Conservation (phyloP, 2,329 filamentous ascomycete genomes). For the Raffaelea albimanens region DNA sequence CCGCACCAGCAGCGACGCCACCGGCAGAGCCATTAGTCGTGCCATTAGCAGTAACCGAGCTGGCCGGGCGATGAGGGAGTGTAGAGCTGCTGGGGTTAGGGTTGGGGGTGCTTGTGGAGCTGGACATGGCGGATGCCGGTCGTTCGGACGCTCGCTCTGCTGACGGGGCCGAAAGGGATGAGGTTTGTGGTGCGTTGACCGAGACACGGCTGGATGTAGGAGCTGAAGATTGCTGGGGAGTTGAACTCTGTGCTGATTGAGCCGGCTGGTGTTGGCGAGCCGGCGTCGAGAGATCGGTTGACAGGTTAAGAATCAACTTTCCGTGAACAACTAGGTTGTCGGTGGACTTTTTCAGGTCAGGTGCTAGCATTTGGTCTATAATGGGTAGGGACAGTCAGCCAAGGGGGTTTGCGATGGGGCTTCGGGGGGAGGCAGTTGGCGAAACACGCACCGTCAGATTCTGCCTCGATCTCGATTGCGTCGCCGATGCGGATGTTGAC, state of each 20-base stretch:
- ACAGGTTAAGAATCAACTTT: constrained; percentile 93
- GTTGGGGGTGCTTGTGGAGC: constrained; percentile 32
- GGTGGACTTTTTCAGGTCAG: constrained; percentile 94
- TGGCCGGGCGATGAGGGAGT: constrained; percentile 37
- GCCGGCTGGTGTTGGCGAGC: constrained; percentile 34
- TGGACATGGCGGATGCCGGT: constrained; percentile 44
- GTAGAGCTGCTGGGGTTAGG: constrained; percentile 22
- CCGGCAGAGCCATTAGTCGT: constrained; percentile 11
- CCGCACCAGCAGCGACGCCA: constrained; percentile 25
- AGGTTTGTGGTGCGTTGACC: constrained; percentile 29
- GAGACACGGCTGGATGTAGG: constrained; percentile 35
- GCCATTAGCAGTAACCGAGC: constrained; percentile 21
- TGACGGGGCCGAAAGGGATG: constrained; percentile 33
- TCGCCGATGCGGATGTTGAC: constrained; percentile 96
- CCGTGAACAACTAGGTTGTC: constrained; percentile 97
- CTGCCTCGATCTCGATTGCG: constrained; percentile 81
- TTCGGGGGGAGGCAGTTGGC: too few species aligned
- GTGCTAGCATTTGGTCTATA: constrained; percentile 98
- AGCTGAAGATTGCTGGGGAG: constrained; percentile 12
- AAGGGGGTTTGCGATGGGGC: too few species aligned
- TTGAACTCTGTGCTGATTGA: constrained; percentile 6
- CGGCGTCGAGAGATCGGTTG: constrained; percentile 73
- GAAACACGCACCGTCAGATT: constrained; percentile 66
- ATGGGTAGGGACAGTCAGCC: too few species aligned
- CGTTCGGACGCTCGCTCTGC: constrained; percentile 36